Percentiles rank a stretch among this genome's conserved stretches.
These are phyloP conservation scores for Lithospermum erythrorhizon DNA, from an alignment of 257 asterid genomes.

Conservation along the genomic window DNA sequence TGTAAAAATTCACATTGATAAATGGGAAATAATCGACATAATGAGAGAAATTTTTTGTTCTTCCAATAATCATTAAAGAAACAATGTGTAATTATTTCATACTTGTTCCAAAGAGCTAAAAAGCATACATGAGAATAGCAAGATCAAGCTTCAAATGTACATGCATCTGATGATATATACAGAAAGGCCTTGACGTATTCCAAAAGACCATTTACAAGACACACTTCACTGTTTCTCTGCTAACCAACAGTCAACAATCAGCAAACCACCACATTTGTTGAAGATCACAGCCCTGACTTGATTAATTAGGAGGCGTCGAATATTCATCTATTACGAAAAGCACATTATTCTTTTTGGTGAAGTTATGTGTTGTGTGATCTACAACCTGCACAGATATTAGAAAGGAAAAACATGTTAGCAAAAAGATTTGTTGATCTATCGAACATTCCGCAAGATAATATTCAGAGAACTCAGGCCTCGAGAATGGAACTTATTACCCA, in stretches of 20 bases:
- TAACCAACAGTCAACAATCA: background rate
- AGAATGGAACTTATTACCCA: background rate
- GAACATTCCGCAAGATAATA: background rate
- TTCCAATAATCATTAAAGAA: no score
- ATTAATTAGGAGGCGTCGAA: background rate
- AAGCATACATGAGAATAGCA: no score
- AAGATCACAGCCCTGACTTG: background rate
- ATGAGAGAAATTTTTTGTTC: no score
- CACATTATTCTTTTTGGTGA: slow-evolving; percentile 31
- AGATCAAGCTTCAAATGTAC: background rate
- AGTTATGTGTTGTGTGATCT: slow-evolving; percentile 65
- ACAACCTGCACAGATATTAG: slow-evolving; percentile 38
- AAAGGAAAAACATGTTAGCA: background rate
- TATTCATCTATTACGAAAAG: slow-evolving; percentile 36
- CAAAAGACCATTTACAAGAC: background rate
- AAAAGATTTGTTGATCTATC: background rate
- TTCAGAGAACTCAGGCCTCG: background rate
- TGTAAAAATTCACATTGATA: no score
- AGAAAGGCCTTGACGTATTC: background rate
- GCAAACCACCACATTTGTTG: background rate
- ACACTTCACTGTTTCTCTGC: background rate
- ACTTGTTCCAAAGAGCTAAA: no score
- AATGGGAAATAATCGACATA: no score
- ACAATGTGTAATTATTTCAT: no score
- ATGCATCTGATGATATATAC: background rate